Evolutionary conservation across 108 stramenopile genomes (phyloP).

Genomic region (Cylindrotheca fusiformis): DNA sequence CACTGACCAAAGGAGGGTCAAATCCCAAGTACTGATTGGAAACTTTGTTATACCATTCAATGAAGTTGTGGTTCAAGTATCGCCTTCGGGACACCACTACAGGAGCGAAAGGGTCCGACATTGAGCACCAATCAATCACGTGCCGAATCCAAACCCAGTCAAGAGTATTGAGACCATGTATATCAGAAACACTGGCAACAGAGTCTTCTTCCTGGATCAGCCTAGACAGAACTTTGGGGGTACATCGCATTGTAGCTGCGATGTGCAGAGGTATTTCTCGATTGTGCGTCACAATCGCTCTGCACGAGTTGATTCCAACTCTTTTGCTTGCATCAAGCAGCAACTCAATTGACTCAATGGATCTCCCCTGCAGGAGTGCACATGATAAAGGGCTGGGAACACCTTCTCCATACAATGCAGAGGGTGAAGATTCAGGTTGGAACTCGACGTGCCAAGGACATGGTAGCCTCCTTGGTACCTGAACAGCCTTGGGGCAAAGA

Average conservation of each 20-base stretch:
- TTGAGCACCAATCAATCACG: constrained; percentile 22
- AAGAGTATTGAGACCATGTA: constrained; percentile 17
- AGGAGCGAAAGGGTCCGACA: constrained; percentile 10
- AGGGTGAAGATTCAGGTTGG: not conserved
- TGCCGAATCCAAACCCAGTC: constrained; percentile 38
- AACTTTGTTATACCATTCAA: constrained; percentile 13
- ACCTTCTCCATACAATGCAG: constrained; percentile 13
- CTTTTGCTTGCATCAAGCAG: constrained; percentile 19
- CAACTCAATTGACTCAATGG: constrained; percentile 3
- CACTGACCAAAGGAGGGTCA: constrained; percentile 1
- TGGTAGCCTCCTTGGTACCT: constrained; percentile 1
- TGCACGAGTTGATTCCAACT: constrained; percentile 8
- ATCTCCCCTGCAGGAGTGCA: constrained; percentile 26
- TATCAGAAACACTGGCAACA: constrained; percentile 5
- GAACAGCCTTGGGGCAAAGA: constrained; percentile 7
- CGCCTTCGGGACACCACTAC: constrained; percentile 14
- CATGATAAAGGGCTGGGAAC: constrained; percentile 22
- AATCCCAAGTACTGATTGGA: constrained; percentile 17
- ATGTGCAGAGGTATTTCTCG: constrained; percentile 26
- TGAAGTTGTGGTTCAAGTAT: constrained; percentile 16
- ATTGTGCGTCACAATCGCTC: constrained; percentile 14
- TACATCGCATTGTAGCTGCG: constrained; percentile 15
- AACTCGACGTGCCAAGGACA: constrained; percentile 15
- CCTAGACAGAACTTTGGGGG: not conserved
- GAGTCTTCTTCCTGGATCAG: constrained; percentile 9